Evolutionary conservation across 352 stramenopile genomes (phyloP), one percentile per base, ranked within the genome.

Genomic region (Nothophytophthora sp.): DNA sequence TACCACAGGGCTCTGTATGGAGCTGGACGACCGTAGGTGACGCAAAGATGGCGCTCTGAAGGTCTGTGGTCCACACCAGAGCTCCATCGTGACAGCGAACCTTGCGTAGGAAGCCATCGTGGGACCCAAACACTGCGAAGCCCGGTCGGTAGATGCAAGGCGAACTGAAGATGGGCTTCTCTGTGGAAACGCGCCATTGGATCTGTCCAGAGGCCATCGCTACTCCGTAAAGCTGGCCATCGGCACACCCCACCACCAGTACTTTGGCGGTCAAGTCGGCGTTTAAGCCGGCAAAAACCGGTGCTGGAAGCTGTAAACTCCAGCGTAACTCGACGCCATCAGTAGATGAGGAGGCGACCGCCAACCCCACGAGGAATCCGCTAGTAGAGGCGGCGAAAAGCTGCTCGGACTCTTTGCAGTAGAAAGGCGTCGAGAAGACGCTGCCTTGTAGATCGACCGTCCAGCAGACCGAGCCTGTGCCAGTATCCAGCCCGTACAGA

Each of bases 151-250:
- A 86, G 19, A 86, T 38, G 27, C 64, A 76, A 15, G 74, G 77
- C 2, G 74, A 82, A 46, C 72, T 82, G 46, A 88, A 86, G 39
- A 88, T 70, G 6, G 77, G 73, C 27, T 85, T 83, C 0, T 63
- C 34, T 0, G 77, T 86, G 25, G 51, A 6, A 10, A 78, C 3
- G 18, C 55, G 44, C 78, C 78, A 89, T 8, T 30, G 41, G 13
- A 60, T 52, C 0, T 19, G 37, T 1, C 78, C 78, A 18, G 29
- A 36, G 4, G 15, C 15, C n/a, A 58, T 47, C 4, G 41, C 35
- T 1, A 86, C 13, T 2, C 62, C 73, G 36, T 86, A 87, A 22
- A 89, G 19, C 1, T 53, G 22, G 4, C 73, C 65, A 36, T 89
- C 66, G 1, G 73, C 75, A 39, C 78, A 89, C 8, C 70, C 75